Evolutionary conservation across 1,284 basidiomycete species (phyloP).

Genomic region (Hemileia vastatrix): DNA sequence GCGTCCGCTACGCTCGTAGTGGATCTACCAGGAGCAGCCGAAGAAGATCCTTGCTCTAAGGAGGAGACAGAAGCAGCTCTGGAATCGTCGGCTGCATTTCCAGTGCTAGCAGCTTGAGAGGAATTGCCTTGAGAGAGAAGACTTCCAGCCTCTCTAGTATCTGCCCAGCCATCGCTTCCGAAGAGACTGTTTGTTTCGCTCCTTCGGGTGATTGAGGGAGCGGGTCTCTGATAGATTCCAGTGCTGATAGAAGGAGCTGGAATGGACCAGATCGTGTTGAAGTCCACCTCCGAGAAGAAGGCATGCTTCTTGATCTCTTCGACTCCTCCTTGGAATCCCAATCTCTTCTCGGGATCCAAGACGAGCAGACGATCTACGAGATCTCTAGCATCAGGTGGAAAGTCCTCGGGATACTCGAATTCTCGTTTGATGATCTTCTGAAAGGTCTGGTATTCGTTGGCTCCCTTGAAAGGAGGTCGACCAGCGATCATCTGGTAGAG

Average conservation of each 20-base stretch:
- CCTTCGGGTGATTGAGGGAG: not conserved
- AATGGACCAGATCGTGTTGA: constrained; percentile 62
- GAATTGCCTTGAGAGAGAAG: not conserved
- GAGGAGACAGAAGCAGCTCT: not conserved
- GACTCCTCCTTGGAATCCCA: constrained; percentile 60
- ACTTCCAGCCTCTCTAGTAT: not conserved
- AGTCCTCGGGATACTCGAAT: constrained; percentile 48
- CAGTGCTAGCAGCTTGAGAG: not conserved
- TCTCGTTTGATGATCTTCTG: constrained; percentile 52
- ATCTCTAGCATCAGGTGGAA: constrained; percentile 48
- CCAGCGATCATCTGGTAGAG: constrained; percentile 52
- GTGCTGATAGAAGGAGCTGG: constrained; percentile 46
- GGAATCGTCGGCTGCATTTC: constrained; percentile 20
- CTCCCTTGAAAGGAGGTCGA: constrained; percentile 51
- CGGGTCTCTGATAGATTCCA: too few species aligned
- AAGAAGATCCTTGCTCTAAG: not conserved
- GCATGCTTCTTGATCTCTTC: constrained; percentile 60
- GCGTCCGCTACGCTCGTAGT: not conserved
- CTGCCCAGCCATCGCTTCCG: not conserved
- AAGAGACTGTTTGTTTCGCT: not conserved
- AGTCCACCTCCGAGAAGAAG: constrained; percentile 62
- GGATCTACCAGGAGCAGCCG: not conserved
- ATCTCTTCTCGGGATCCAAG: constrained; percentile 59
- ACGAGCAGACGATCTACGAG: constrained; percentile 48
- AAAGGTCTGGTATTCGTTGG: constrained; percentile 54